A percentile compares a stretch with the other conserved stretches of the same genome.
Conservation (phyloP, 108 stramenopile species). For the Skeletonema menzelii region DNA sequence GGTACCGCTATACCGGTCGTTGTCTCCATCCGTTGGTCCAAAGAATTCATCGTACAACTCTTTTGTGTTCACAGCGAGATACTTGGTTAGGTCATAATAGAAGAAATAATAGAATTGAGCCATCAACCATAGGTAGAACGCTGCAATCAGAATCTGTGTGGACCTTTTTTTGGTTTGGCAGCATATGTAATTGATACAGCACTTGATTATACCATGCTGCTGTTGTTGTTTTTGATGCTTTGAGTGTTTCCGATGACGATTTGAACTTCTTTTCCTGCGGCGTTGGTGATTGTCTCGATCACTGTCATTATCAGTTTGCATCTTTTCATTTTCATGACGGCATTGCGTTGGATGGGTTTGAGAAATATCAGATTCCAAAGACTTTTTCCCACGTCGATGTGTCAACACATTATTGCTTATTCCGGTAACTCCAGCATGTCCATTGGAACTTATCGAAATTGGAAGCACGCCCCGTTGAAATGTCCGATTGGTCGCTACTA, state of each 20-base stretch:
- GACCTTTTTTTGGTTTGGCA: constrained; percentile 14
- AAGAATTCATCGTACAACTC: constrained; percentile 1
- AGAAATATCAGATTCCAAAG: background rate
- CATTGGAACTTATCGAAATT: background rate
- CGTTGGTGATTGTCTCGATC: background rate
- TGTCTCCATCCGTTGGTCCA: background rate
- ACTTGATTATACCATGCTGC: background rate
- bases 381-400: background rate
- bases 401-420: background rate
- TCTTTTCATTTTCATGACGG: background rate
- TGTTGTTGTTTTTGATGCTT: background rate
- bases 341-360: background rate
- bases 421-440: background rate
- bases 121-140: constrained; percentile 18
- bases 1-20: background rate
- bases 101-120: constrained; percentile 28
- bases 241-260: background rate
- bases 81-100: background rate
- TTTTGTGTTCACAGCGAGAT: background rate
- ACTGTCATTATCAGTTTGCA: background rate
- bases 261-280: background rate
- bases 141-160: constrained; percentile 18
- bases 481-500: background rate
- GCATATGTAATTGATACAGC: background rate
- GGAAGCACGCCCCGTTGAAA: background rate